Evolutionary conservation across 257 asterid species (phyloP), one percentile per base, ranked within the genome.

Genomic region (Rehmannia glutinosa): DNA sequence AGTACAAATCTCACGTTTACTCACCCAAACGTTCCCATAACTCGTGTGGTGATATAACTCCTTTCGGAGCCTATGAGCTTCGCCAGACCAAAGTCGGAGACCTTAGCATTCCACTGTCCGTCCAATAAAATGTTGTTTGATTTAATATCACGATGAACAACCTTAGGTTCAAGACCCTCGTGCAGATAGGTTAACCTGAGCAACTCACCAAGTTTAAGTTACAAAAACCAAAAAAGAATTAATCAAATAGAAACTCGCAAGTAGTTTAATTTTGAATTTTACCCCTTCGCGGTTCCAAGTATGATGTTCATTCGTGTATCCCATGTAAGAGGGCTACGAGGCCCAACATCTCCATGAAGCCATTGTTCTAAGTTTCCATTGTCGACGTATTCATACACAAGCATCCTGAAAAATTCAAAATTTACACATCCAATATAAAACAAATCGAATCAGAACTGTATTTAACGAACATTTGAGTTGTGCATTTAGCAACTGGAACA

Each of bases 11-110:
- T 12, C 30, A 6, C 6, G 27, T 20, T 55, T 19, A 73, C 92
- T 66, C 69, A 92, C 98, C 98, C 98, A 33, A 92, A 92, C n/a
- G 98, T 92, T 61, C 98, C 98, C 98, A 92, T 92, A 63, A 92
- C 98, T 13, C 98, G 87, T 8, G 98, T 92, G 20, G 97, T 92
- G 66, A 87, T 79, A 66, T 86, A 84, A 71, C 95, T 92, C 78
- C 56, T 82, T 63, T 92, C 98, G 1, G 98, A 87, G 17, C 96
- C 97, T 36, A 89, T 75, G 54, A 89, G 86, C 84, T 92, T 87
- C 2, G 97, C 98, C 45, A 92, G 81, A 73, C 98, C 98, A 60
- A 92, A 92, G 69, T 92, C 98, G 1, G 98, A 89, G 15, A 92
- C 97, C 74, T 84, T 92, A 1, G 98, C 73, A 21, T 80, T 85